Percentiles rank a stretch among this genome's conserved stretches.
Conservation (phyloP, 108 stramenopile species). For the Phaeodactylum tricornutum region DNA sequence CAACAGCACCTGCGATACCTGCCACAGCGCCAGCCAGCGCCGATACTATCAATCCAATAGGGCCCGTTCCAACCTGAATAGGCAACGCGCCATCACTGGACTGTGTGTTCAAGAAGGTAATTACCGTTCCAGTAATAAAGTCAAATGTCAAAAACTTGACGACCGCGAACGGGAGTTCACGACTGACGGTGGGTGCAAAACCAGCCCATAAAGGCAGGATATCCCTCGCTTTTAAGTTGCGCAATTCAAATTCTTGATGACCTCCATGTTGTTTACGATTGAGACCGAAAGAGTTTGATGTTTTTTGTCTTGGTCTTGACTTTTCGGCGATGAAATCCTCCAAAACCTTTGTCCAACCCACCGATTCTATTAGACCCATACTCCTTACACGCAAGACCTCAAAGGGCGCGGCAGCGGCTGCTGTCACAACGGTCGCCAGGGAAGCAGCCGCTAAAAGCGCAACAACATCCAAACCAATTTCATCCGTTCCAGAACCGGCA, state of each 20-base stretch:
- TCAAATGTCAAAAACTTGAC: conserved; percentile 83
- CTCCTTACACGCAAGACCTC: conserved; percentile 65
- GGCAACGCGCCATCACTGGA: conserved; percentile 37
- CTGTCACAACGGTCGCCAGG: conserved; percentile 55
- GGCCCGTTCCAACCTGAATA: conserved; percentile 73
- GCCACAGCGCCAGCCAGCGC: conserved; percentile 72
- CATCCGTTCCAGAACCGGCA: conserved; percentile 22
- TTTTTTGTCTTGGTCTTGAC: no score
- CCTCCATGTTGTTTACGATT: no score
- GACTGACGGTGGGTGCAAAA: conserved; percentile 61
- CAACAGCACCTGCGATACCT: conserved; percentile 69
- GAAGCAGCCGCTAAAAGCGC: conserved; percentile 63
- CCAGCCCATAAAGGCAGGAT: conserved; percentile 60
- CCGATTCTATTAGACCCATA: conserved; percentile 53
- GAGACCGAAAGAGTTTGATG: background rate
- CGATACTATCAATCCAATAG: conserved; percentile 54
- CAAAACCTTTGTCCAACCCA: conserved; percentile 44
- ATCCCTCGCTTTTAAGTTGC: conserved; percentile 13
- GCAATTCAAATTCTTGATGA: conserved; percentile 6
- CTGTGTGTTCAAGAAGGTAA: conserved; percentile 45
- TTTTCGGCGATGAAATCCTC: conserved; percentile 56
- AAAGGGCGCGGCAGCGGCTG: conserved; percentile 52
- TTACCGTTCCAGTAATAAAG: conserved; percentile 40
- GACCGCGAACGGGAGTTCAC: conserved; percentile 84
- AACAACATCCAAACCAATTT: no score